Base-by-base conservation (phyloP, 73 alveolate genomes). In the Symbiodinium pilosum region DNA sequence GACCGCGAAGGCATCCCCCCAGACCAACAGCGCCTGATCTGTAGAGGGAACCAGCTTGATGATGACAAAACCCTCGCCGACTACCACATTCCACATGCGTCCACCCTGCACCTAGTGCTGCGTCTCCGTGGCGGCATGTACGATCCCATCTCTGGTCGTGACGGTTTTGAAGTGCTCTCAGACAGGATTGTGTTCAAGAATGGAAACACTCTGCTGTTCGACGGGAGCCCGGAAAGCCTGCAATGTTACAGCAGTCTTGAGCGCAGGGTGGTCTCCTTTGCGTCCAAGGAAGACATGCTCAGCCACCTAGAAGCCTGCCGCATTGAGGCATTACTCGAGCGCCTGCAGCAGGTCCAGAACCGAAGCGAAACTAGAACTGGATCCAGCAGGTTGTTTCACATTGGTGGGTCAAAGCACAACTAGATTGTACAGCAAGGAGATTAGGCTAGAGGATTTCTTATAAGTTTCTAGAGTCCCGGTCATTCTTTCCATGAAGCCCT, bases 91-190 rank as follows among this genome's bases (percentile, higher is more conserved):
- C 99, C 64, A 34, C 12, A 28, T 20, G 99, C 40, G 59, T 2
- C 97, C 56, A 68, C 96, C 20, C 18, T 96, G 20, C 99, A 92
- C 86, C 87, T 96, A 16, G 77, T 93, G 64, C n/a, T 92, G 21
- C 89, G 98, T 4, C 92, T 92, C 7, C 92, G 98, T 18, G 98
- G 98, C 16, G 98, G 98, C 85, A 87, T 87, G 94, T 87, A 87
- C 42, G 86, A 87, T 14, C 43, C 14, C 32, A 87, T 87, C 84
- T 87, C 94, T 3, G 94, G 94, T 6, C 54, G 85, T 20, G 3
- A 38, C 6, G 94, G 94, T 64, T 87, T 54, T 39, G 68, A 87
- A n/a, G 86, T 75, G 86, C 86, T 75, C n/a, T 39, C 86, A 47
- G 86, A 75, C 42, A 39, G 36, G 26, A 32, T 75, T n/a, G 86